These are phyloP conservation scores for Aureobasidium sp. DNA, from an alignment of 2,329 filamentous ascomycete genomes.

Conservation along the genomic window DNA sequence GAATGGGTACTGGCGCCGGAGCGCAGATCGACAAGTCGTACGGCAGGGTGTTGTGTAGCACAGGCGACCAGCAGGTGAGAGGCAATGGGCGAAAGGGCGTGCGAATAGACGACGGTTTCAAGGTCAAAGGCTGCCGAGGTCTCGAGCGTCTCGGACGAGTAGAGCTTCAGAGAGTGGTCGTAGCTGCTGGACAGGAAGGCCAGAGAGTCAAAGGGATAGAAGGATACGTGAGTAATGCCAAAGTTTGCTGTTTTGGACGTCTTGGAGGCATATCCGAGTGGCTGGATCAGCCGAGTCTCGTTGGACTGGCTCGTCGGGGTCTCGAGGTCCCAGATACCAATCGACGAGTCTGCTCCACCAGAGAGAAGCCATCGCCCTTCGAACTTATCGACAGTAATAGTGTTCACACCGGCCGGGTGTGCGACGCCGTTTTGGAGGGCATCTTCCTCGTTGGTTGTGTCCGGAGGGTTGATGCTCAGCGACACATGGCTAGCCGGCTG, in stretches of 20 bases:
- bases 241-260: slow-evolving; percentile 51
- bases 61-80: slow-evolving; percentile 75
- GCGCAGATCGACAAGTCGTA: slow-evolving; percentile 78
- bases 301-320: slow-evolving; percentile 34
- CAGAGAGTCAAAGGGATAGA: slow-evolving; percentile 70
- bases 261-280: slow-evolving; percentile 40
- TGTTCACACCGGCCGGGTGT: slow-evolving; percentile 72
- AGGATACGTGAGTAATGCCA: slow-evolving; percentile 68
- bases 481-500: slow-evolving; percentile 59
- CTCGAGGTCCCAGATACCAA: slow-evolving; percentile 84
- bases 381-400: slow-evolving; percentile 72
- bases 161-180: slow-evolving; percentile 70
- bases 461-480: slow-evolving; percentile 58
- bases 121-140: slow-evolving; percentile 62
- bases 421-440: slow-evolving; percentile 41
- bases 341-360: slow-evolving; percentile 75
- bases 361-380: slow-evolving; percentile 77
- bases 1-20: slow-evolving; percentile 62
- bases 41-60: slow-evolving; percentile 76
- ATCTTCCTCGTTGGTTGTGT: slow-evolving; percentile 18
- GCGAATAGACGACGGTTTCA: slow-evolving; percentile 64
- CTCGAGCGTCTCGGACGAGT: slow-evolving; percentile 57
- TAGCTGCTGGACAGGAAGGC: slow-evolving; percentile 73
- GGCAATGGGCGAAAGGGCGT: slow-evolving; percentile 68
- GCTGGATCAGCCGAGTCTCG: slow-evolving; percentile 25